Conservation (phyloP, 1,139 yeast genomes). For the Saccharomycopsis crataegensis region DNA sequence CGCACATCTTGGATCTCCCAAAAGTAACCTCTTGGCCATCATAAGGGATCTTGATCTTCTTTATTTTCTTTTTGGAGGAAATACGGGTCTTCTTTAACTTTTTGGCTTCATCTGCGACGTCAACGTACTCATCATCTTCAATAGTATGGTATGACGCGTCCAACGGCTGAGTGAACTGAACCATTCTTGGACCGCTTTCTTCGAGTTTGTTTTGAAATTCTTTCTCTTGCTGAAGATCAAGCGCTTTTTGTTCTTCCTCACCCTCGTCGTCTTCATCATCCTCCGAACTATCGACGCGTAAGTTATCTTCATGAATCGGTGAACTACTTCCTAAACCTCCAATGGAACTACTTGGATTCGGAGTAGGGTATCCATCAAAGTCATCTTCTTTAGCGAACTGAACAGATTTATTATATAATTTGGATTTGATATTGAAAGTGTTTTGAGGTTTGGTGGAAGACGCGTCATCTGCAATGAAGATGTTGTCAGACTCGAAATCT, state of each 20-base stretch:
- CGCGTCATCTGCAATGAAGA: neutral
- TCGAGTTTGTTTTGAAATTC: neutral
- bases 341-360: constrained; percentile 36
- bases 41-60: constrained; percentile 21
- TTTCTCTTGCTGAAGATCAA: neutral
- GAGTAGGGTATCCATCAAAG: constrained; percentile 31
- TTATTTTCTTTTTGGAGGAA: constrained; percentile 2
- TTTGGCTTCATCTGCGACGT: constrained; percentile 1
- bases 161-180: constrained; percentile 11
- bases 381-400: neutral
- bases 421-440: neutral
- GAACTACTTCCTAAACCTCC: constrained; percentile 14
- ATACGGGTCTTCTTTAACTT: constrained; percentile 10
- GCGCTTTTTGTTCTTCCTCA: neutral
- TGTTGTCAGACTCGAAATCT: neutral
- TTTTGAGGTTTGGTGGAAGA: neutral
- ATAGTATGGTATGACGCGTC: constrained; percentile 6
- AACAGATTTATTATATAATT: neutral
- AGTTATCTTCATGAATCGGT: constrained; percentile 4
- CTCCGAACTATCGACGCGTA: neutral
- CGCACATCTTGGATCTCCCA: constrained; percentile 65
- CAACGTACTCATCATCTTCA: constrained; percentile 5
- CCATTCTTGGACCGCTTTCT: constrained; percentile 12
- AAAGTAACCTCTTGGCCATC: constrained; percentile 29
- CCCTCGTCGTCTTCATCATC: neutral